These are phyloP conservation scores for Calocera viscosa DNA, from an alignment of 768 basidiomycete genomes.

Conservation along the genomic window DNA sequence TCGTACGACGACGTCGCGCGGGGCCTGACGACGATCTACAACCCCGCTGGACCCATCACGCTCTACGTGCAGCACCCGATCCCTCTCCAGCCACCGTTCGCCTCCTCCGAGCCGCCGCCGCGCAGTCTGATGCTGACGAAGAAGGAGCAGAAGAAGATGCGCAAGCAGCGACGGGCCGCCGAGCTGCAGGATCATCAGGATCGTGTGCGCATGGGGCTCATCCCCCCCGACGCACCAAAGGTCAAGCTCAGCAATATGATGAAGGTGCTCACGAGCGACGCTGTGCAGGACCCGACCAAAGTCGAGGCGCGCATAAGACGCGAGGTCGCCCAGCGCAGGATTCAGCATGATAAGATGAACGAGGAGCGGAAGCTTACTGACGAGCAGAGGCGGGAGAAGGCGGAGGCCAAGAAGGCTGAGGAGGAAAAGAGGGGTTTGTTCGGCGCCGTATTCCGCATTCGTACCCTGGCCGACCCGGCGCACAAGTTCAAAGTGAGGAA, in stretches of 20 bases:
- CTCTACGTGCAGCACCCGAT: slow-evolving; percentile 95
- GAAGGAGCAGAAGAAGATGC: slow-evolving; percentile 97
- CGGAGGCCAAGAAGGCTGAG: slow-evolving; percentile 70
- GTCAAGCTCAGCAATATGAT: slow-evolving; percentile 85
- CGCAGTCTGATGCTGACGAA: slow-evolving; percentile 87
- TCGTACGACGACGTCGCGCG: slow-evolving; percentile 60
- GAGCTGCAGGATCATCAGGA: slow-evolving; percentile 92
- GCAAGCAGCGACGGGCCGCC: slow-evolving; percentile 74
- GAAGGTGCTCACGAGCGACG: slow-evolving; percentile 94
- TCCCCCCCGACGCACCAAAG: slow-evolving; percentile 92
- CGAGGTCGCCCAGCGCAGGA: slow-evolving; percentile 82
- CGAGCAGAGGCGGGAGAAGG: slow-evolving; percentile 78
- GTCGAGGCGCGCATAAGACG: slow-evolving; percentile 90
- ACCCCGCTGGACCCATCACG: slow-evolving; percentile 61
- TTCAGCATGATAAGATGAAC: slow-evolving; percentile 89
- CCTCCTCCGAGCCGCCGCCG: slow-evolving; percentile 63
- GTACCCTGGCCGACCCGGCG: slow-evolving; percentile 75
- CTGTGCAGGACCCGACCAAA: slow-evolving; percentile 92
- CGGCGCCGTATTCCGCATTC: slow-evolving; percentile 83
- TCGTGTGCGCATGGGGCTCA: slow-evolving; percentile 86
- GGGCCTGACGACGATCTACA: slow-evolving; percentile 48
- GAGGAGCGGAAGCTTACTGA: slow-evolving; percentile 80
- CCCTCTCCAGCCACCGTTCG: slow-evolving; percentile 80
- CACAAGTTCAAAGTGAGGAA: slow-evolving; percentile 95
- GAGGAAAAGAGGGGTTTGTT: slow-evolving; percentile 76